phyloP scores from a whole-genome alignment of 2,329 filamentous ascomycete species.

The Pseudopyrenochaeta lycopersici region DNA sequence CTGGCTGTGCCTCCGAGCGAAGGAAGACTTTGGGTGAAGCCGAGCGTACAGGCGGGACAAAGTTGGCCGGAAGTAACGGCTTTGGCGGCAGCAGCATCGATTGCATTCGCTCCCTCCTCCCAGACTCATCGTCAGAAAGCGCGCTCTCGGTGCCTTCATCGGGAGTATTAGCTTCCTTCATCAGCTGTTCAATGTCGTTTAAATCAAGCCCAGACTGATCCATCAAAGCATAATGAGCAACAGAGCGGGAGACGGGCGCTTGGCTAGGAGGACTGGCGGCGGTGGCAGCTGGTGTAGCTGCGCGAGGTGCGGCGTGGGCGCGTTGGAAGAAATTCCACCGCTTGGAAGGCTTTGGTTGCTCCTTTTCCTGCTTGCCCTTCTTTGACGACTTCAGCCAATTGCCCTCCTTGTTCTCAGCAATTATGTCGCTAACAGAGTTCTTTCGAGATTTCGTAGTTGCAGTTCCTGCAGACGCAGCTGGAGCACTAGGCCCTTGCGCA shows the following conservation, averaged over 20 bases:
- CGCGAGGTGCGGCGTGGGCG: slow-evolving; percentile 53
- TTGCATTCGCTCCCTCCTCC: slow-evolving; percentile 42
- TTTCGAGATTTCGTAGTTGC: slow-evolving; percentile 31
- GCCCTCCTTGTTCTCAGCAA: slow-evolving; percentile 47
- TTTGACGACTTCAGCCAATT: slow-evolving; percentile 49
- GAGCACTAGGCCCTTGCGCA: slow-evolving; percentile 25
- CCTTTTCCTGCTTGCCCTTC: slow-evolving; percentile 36
- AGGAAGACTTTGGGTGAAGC: slow-evolving; percentile 50
- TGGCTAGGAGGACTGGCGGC: slow-evolving; percentile 50
- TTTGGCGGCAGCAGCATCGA: slow-evolving; percentile 51
- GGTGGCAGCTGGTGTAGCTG: slow-evolving; percentile 41
- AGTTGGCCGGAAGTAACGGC: slow-evolving; percentile 40
- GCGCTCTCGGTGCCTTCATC: slow-evolving; percentile 36
- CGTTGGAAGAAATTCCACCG: slow-evolving; percentile 70
- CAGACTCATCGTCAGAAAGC: slow-evolving; percentile 29
- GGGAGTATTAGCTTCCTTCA: slow-evolving; percentile 52
- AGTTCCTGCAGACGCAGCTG: slow-evolving; percentile 22
- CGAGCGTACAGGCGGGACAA: slow-evolving; percentile 35
- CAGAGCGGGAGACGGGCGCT: slow-evolving; percentile 49
- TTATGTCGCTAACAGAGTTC: slow-evolving; percentile 29
- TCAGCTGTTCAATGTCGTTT: slow-evolving; percentile 57
- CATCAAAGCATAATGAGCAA: slow-evolving; percentile 68
- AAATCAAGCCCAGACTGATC: slow-evolving; percentile 58
- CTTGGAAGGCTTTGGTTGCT: slow-evolving; percentile 49
- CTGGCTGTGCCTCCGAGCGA: slow-evolving; percentile 27